Evolutionary conservation across 2,329 filamentous ascomycete species (phyloP).

Genomic region (Zymoseptoria crescenta): DNA sequence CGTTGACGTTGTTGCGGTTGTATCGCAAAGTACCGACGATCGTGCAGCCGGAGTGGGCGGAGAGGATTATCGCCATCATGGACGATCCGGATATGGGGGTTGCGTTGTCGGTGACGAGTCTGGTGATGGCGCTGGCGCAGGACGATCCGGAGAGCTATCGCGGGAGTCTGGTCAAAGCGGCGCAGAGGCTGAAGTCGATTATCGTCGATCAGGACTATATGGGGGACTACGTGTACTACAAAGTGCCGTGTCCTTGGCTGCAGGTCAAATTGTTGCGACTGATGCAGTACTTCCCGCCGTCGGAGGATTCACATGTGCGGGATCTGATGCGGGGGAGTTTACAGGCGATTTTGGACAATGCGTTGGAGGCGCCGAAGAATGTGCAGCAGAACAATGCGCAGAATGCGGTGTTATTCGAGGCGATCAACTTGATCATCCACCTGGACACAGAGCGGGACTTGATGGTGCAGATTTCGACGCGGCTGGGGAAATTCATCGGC

Average conservation of each 20-base stretch:
- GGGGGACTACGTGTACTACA: constrained; percentile 94
- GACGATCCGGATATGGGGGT: constrained; percentile 93
- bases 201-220: constrained; percentile 85
- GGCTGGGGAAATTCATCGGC: constrained; percentile 90
- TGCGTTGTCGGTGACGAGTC: constrained; percentile 85
- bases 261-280: constrained; percentile 89
- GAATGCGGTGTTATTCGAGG: constrained; percentile 95
- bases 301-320: constrained; percentile 86
- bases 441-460: constrained; percentile 88
- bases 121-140: constrained; percentile 89
- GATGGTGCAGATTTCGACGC: constrained; percentile 90
- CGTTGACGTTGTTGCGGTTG: constrained; percentile 80
- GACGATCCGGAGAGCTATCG: constrained; percentile 92
- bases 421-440: constrained; percentile 97
- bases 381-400: constrained; percentile 99
- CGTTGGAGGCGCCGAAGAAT: constrained; percentile 92
- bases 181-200: constrained; percentile 79
- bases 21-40: constrained; percentile 94
- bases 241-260: constrained; percentile 98
- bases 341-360: constrained; percentile 81
- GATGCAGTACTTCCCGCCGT: constrained; percentile 92
- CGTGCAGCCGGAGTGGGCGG: constrained; percentile 92
- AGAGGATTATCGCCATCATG: constrained; percentile 98
- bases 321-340: constrained; percentile 87
- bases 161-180: constrained; percentile 89